Evolutionary conservation across 176 grass and related monocot genomes (phyloP).

Genomic region (Chrysopogon serrulatus): DNA sequence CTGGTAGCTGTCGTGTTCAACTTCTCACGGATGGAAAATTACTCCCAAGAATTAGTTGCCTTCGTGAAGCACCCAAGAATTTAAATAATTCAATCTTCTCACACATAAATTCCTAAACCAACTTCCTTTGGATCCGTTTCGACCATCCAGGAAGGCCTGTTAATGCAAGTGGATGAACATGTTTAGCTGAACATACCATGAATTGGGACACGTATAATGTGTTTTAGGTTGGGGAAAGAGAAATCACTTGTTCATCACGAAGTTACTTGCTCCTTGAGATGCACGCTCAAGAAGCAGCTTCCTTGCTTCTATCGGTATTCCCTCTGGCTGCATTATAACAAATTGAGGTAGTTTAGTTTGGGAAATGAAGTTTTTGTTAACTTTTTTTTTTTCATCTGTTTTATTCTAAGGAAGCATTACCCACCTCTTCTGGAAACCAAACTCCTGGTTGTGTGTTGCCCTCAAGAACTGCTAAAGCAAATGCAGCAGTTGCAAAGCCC

Average conservation of each 20-base stretch:
- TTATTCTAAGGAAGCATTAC: background rate
- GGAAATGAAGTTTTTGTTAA: background rate
- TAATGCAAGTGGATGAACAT: constrained; percentile 11
- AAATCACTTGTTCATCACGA: constrained; percentile 25
- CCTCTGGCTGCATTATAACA: constrained; percentile 61
- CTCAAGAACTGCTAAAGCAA: constrained; percentile 71
- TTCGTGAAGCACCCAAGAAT: background rate
- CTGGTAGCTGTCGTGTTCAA: background rate
- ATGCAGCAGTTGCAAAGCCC: constrained; percentile 47
- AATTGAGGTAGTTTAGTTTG: background rate
- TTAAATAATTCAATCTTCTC: background rate
- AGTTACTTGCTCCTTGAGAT: constrained; percentile 38
- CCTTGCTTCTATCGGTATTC: constrained; percentile 73
- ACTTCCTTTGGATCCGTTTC: constrained; percentile 83
- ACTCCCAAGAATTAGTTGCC: background rate
- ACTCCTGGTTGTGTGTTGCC: constrained; percentile 65
- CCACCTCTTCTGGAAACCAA: constrained; percentile 92
- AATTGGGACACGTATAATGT: background rate
- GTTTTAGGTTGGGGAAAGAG: background rate
- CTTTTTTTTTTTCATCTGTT: background rate
- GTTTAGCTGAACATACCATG: background rate
- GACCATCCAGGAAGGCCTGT: constrained; percentile 89
- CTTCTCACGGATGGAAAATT: background rate
- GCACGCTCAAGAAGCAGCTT: constrained; percentile 67
- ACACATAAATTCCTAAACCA: constrained; percentile 78